phyloP scores from a whole-genome alignment of 1,139 yeast genomes.

The Hemisphaericaspora subhashii region DNA sequence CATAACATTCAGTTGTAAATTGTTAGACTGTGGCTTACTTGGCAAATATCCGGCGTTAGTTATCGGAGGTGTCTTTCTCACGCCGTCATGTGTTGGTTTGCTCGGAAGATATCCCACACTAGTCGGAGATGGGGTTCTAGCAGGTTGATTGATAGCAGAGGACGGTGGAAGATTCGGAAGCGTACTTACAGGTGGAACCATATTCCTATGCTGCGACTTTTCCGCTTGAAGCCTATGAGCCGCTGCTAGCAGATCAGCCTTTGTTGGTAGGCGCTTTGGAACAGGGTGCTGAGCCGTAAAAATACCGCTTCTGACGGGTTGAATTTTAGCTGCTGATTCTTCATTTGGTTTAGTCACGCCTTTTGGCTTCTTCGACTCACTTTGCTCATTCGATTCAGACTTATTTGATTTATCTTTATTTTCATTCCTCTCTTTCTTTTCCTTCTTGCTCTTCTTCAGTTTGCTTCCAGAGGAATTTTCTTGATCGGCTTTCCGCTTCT shows the following conservation, averaged over 20 bases:
- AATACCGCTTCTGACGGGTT: constrained; percentile 5
- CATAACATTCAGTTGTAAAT: not conserved
- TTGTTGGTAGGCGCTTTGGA: not conserved
- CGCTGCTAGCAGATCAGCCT: constrained; percentile 2
- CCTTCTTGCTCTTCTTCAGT: not conserved
- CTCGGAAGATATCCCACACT: constrained; percentile 6
- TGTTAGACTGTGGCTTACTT: not conserved
- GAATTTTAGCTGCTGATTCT: not conserved
- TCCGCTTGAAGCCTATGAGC: constrained; percentile 1
- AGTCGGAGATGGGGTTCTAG: constrained; percentile 8
- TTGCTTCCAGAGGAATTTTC: not conserved
- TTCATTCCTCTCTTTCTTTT: constrained; percentile 3
- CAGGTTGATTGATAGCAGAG: not conserved
- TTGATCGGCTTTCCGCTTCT: constrained; percentile 4
- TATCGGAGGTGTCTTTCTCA: not conserved
- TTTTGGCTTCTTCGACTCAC: not conserved
- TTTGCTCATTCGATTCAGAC: not conserved
- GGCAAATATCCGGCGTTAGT: constrained; percentile 1
- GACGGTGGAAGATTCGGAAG: not conserved
- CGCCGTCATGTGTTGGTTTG: not conserved
- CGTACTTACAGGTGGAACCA: not conserved
- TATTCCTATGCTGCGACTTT: not conserved
- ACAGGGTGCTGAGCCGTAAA: constrained; percentile 1
- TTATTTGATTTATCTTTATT: not conserved
- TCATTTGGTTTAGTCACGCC: not conserved